A percentile compares a stretch with the other conserved stretches of the same genome.
Conservation (phyloP, 1,139 yeast genomes). For the Yamadazyma diospyri region DNA sequence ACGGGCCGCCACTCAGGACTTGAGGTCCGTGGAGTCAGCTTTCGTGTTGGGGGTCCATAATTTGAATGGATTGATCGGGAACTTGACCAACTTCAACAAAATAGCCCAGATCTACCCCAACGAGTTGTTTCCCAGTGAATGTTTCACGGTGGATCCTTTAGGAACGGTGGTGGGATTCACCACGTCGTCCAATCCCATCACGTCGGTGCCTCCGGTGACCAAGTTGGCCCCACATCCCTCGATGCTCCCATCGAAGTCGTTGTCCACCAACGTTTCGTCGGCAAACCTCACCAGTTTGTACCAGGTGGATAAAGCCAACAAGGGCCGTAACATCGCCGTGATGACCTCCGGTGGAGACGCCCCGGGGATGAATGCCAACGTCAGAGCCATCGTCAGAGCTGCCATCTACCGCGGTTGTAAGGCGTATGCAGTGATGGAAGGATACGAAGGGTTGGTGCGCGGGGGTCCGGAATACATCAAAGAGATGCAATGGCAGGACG, state of each 20-base stretch:
- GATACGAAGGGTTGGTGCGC: slow-evolving; percentile 88
- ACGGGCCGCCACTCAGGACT: slow-evolving; percentile 37
- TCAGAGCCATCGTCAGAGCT: slow-evolving; percentile 89
- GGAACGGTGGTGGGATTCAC: slow-evolving; percentile 70
- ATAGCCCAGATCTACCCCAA: slow-evolving; percentile 51
- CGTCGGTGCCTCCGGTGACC: slow-evolving; percentile 43
- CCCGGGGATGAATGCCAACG: slow-evolving; percentile 97
- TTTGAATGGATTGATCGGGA: slow-evolving; percentile 32
- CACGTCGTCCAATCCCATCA: slow-evolving; percentile 53
- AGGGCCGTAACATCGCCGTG: slow-evolving; percentile 71
- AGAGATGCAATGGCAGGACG: slow-evolving; percentile 89
- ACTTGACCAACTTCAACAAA: slow-evolving; percentile 23
- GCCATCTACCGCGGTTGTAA: slow-evolving; percentile 89
- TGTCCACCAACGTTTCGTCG: slow-evolving; percentile 16
- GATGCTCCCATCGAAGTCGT: slow-evolving; percentile 10
- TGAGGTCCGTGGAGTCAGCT: slow-evolving; percentile 47
- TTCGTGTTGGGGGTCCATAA: slow-evolving; percentile 35
- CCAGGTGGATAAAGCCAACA: slow-evolving; percentile 4
- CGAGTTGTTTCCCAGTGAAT: slow-evolving; percentile 62
- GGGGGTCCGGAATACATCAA: slow-evolving; percentile 68
- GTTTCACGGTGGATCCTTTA: slow-evolving; percentile 64
- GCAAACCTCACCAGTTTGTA: slow-evolving; percentile 8
- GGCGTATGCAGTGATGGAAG: slow-evolving; percentile 92
- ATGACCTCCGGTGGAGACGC: slow-evolving; percentile 99
- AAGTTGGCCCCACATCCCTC: slow-evolving; percentile 15